phyloP scores from a whole-genome alignment of 2,329 filamentous ascomycete species.

The Penicillium decumbens region DNA sequence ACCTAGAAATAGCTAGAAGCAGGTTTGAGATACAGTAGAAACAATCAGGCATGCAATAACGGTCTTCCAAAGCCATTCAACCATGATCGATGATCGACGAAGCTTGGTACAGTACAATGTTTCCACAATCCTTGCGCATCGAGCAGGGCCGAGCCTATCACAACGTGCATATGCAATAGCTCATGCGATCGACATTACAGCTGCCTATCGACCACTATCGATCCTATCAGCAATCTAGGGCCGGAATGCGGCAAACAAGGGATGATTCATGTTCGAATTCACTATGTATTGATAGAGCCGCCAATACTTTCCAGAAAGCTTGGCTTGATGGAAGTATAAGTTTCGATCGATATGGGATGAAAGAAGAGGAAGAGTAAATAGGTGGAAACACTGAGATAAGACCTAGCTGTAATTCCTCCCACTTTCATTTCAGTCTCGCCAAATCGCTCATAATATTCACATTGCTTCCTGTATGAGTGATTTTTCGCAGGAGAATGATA shows the following conservation, averaged over 20 bases:
- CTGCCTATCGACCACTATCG: not conserved
- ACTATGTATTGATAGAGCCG: not conserved
- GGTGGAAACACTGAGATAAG: not conserved
- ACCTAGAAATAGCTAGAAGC: not conserved
- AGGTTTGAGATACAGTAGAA: not conserved
- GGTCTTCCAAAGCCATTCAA: not conserved
- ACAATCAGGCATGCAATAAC: not conserved
- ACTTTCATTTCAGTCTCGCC: not conserved
- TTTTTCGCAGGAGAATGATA: not conserved
- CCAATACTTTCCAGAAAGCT: conserved; percentile 11
- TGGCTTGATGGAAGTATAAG: conserved; percentile 2
- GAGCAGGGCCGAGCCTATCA: not conserved
- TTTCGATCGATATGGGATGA: not conserved
- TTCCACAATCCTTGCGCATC: not conserved
- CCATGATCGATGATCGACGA: not conserved
- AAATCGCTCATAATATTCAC: conserved; percentile 3
- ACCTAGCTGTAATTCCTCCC: not conserved
- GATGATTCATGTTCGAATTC: not conserved
- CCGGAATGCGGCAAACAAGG: conserved; percentile 6
- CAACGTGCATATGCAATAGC: not conserved
- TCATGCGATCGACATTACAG: conserved; percentile 4
- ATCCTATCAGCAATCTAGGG: not conserved
- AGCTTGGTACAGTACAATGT: not conserved
- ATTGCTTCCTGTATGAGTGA: not conserved
- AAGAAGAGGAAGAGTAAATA: not conserved